A percentile compares a stretch with the other conserved stretches of the same genome.
Evolutionary conservation across 495 filamentous ascomycete species (phyloP).

Genomic region (Jackrogersella multiformis): DNA sequence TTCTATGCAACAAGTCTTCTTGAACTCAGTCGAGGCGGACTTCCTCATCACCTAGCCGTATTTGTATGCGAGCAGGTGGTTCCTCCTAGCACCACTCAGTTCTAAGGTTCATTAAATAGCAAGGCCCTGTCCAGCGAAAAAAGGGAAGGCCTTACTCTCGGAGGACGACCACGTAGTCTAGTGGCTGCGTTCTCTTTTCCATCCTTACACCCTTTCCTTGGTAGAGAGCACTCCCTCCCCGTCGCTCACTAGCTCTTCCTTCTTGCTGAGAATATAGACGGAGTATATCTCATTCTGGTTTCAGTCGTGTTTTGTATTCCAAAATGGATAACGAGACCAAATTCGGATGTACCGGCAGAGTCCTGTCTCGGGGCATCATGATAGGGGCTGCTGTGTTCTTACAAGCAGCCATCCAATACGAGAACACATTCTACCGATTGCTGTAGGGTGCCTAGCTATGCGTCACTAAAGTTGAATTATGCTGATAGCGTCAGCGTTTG

Average conservation of each 20-base stretch:
- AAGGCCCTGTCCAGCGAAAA: background rate
- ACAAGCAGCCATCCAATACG: slow-evolving; percentile 37
- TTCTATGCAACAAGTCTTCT: background rate
- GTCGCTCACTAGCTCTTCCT: background rate
- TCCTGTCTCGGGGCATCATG: slow-evolving; percentile 48
- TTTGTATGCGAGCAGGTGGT: background rate
- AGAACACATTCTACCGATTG: slow-evolving; percentile 38
- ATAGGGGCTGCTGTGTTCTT: slow-evolving; percentile 47
- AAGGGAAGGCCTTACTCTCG: background rate
- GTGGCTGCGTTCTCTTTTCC: background rate
- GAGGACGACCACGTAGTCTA: background rate
- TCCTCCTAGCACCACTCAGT: too few relatives aligned
- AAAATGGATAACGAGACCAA: slow-evolving; percentile 1
- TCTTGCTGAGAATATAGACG: slow-evolving; percentile 1
- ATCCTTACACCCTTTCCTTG: background rate
- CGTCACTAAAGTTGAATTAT: slow-evolving; percentile 14
- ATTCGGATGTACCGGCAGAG: slow-evolving; percentile 27
- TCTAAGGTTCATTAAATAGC: slow-evolving; percentile 21
- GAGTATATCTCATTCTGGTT: background rate
- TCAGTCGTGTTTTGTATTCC: background rate
- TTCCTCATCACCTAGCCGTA: slow-evolving; percentile 3
- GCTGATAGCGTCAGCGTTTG: slow-evolving; percentile 25
- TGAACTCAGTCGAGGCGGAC: background rate
- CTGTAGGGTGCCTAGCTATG: slow-evolving; percentile 41
- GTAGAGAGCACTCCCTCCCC: background rate